These are phyloP conservation scores for Ballota nigra DNA, from an alignment of 257 asterid species.

Conservation along the genomic window DNA sequence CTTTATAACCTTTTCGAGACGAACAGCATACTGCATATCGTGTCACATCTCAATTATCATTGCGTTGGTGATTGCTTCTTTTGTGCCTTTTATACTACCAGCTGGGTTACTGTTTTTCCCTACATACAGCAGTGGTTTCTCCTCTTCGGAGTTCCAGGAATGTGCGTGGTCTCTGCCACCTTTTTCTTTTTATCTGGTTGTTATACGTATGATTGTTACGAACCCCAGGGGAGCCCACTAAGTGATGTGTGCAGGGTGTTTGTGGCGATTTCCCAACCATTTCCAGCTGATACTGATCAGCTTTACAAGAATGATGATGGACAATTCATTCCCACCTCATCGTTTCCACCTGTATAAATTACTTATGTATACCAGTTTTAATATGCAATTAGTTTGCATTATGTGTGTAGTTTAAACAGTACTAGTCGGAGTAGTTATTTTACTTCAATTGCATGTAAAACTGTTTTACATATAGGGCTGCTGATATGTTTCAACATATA, in stretches of 20 bases:
- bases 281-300: slow-evolving; percentile 10
- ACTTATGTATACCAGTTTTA: too few species aligned
- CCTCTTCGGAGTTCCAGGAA: slow-evolving; percentile 56
- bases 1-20: too few species aligned
- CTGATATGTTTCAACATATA: too few species aligned
- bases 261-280: slow-evolving; percentile 20
- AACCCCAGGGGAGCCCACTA: slow-evolving; percentile 31
- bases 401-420: too few species aligned
- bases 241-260: slow-evolving; percentile 35
- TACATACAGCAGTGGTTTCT: slow-evolving; percentile 52
- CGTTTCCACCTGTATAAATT: slow-evolving; percentile 15
- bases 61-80: not conserved
- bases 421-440: too few species aligned
- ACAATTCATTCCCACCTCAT: not conserved
- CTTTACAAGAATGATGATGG: slow-evolving; percentile 8
- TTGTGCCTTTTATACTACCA: slow-evolving; percentile 20
- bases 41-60: too few species aligned
- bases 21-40: too few species aligned
- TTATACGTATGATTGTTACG: not conserved
- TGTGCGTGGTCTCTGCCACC: slow-evolving; percentile 31
- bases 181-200: slow-evolving; percentile 32
- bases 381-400: too few species aligned
- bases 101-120: slow-evolving; percentile 49
- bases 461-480: too few species aligned
- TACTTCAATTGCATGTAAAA: too few species aligned